These are phyloP conservation scores for Cadophora malorum DNA, from an alignment of 2,329 filamentous ascomycete genomes.

Conservation along the genomic window DNA sequence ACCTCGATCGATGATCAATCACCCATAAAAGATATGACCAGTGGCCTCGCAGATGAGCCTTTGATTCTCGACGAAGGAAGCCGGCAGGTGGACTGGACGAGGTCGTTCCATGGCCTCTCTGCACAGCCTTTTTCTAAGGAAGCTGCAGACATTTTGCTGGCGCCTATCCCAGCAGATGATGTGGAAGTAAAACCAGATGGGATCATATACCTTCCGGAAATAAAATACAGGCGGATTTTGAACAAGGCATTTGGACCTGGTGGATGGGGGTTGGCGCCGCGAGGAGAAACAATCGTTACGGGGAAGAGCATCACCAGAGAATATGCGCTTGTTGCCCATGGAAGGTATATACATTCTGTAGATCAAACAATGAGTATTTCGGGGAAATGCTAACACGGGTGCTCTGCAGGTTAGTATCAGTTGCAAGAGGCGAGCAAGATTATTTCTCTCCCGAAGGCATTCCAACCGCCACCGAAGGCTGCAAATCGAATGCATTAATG, in stretches of 20 bases:
- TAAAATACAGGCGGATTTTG: constrained; percentile 92
- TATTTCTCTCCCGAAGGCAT: constrained; percentile 92
- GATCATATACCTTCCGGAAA: constrained; percentile 94
- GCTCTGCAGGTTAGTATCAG: constrained; percentile 76
- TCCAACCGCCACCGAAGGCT: constrained; percentile 92
- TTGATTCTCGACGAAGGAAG: constrained; percentile 54
- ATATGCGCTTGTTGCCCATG: constrained; percentile 88
- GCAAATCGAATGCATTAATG: constrained; percentile 97
- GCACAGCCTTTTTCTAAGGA: constrained; percentile 68
- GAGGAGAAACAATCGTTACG: constrained; percentile 73
- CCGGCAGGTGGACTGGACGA: constrained; percentile 73
- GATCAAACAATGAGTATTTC: background rate
- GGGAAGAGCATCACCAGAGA: constrained; percentile 75
- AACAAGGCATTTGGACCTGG: constrained; percentile 93
- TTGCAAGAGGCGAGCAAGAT: constrained; percentile 91
- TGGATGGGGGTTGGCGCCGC: constrained; percentile 91
- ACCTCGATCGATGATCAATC: constrained; percentile 57
- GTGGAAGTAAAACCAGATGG: constrained; percentile 98
- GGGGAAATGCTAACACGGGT: constrained; percentile 24
- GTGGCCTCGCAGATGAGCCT: constrained; percentile 58
- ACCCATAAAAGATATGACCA: constrained; percentile 50
- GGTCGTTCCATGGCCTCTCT: constrained; percentile 73
- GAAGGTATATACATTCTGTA: constrained; percentile 66
- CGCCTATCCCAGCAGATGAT: constrained; percentile 72
- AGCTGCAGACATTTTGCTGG: constrained; percentile 64